Evolutionary conservation across 305 asterid species (phyloP).

Genomic region (Solanum hybrid): DNA sequence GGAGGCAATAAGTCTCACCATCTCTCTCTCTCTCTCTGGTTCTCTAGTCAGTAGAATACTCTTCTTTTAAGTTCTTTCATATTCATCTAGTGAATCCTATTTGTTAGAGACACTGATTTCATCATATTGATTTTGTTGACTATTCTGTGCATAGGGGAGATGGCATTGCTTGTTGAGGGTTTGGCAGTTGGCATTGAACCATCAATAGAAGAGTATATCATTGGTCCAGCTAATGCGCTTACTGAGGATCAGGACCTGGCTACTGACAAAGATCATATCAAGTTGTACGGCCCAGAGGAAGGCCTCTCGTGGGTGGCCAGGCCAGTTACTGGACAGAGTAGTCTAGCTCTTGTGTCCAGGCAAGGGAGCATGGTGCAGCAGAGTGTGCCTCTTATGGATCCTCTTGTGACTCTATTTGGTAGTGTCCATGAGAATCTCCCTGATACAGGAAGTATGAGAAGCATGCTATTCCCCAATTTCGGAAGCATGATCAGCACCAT

Average conservation of each 20-base stretch:
- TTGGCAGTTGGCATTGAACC: slow-evolving; percentile 73
- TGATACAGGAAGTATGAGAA: slow-evolving; percentile 66
- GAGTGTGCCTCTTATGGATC: slow-evolving; percentile 63
- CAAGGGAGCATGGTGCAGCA: slow-evolving; percentile 64
- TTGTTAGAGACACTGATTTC: neutral
- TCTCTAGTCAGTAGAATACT: neutral
- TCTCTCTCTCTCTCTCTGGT: neutral
- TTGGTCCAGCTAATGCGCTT: slow-evolving; percentile 59
- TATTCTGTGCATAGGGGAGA: slow-evolving; percentile 51
- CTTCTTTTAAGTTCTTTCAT: neutral
- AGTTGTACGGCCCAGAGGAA: slow-evolving; percentile 74
- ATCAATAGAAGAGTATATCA: slow-evolving; percentile 76
- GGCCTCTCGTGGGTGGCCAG: slow-evolving; percentile 88
- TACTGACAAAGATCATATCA: slow-evolving; percentile 46
- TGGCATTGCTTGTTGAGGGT: slow-evolving; percentile 93
- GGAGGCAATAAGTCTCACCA: neutral
- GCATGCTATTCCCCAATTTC: slow-evolving; percentile 89
- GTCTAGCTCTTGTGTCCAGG: slow-evolving; percentile 56
- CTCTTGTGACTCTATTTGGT: slow-evolving; percentile 83
- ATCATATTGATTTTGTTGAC: slow-evolving; percentile 6
- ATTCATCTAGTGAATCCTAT: neutral
- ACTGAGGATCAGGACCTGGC: slow-evolving; percentile 43
- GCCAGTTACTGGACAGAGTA: slow-evolving; percentile 70
- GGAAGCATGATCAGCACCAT: slow-evolving; percentile 89
- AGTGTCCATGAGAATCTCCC: slow-evolving; percentile 83